Percentiles rank a stretch among this genome's conserved stretches.
These are phyloP conservation scores for Aspergillus sclerotialis DNA, from an alignment of 2,329 filamentous ascomycete species.

Conservation along the genomic window DNA sequence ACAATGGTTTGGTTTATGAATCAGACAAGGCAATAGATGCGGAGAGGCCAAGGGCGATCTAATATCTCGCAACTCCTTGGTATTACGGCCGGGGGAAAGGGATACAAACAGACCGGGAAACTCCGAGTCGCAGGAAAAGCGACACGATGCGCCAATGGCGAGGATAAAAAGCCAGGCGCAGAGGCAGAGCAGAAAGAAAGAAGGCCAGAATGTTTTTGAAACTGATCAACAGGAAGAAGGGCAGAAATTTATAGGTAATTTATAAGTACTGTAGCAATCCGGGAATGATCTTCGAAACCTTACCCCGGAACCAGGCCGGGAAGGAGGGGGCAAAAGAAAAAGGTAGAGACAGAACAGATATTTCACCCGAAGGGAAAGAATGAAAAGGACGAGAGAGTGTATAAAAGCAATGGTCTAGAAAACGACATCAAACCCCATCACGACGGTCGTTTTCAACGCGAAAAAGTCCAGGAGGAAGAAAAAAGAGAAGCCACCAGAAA, in stretches of 20 bases:
- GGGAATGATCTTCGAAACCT: background rate
- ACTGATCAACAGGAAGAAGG: too few species aligned
- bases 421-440: background rate
- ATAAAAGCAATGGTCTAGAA: background rate
- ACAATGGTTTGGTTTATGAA: background rate
- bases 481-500: too few species aligned
- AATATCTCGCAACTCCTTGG: too few species aligned
- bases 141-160: background rate
- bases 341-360: background rate
- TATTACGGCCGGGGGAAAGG: too few species aligned
- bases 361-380: background rate
- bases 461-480: background rate
- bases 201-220: background rate
- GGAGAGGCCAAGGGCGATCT: too few species aligned
- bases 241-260: too few species aligned
- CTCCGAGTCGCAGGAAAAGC: background rate
- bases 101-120: background rate
- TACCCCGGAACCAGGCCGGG: background rate
- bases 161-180: background rate
- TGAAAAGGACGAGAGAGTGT: background rate
- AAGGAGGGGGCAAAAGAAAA: background rate
- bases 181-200: background rate
- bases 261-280: too few species aligned
- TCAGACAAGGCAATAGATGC: conserved; percentile 2
- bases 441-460: background rate